These are phyloP conservation scores for Manihot esculenta DNA, from an alignment of 441 rosid species.

Conservation along the genomic window DNA sequence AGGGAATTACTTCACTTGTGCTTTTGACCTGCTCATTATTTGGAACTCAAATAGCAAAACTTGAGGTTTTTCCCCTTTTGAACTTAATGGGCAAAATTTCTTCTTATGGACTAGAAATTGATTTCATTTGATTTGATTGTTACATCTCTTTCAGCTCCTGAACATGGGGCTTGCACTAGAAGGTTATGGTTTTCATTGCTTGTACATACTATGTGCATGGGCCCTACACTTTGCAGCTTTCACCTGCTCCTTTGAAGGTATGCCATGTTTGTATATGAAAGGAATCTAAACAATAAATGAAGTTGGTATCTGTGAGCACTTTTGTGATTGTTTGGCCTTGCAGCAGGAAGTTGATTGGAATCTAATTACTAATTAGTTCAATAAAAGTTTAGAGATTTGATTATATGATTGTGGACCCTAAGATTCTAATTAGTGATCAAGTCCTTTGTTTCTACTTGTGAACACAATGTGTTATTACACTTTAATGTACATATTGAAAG, in stretches of 20 bases:
- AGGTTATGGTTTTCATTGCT: neutral
- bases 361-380: no score
- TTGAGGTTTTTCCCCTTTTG: neutral
- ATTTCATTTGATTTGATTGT: neutral
- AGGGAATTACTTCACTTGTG: no score
- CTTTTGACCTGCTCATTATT: neutral
- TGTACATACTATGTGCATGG: neutral
- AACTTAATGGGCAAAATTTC: neutral
- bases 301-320: neutral
- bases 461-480: no score
- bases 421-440: neutral
- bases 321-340: slow-evolving; percentile 18
- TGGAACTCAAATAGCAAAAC: neutral
- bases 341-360: neutral
- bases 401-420: slow-evolving; percentile 1
- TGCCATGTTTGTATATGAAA: slow-evolving; percentile 4
- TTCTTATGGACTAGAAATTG: neutral
- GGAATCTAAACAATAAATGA: slow-evolving; percentile 1
- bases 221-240: slow-evolving; percentile 1
- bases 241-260: slow-evolving; percentile 11
- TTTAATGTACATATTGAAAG: no score
- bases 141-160: neutral
- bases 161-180: no score
- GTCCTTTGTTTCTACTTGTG: no score
- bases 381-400: no score